Conservation (phyloP, 2,329 filamentous ascomycete genomes). For the Fusarium citri region DNA sequence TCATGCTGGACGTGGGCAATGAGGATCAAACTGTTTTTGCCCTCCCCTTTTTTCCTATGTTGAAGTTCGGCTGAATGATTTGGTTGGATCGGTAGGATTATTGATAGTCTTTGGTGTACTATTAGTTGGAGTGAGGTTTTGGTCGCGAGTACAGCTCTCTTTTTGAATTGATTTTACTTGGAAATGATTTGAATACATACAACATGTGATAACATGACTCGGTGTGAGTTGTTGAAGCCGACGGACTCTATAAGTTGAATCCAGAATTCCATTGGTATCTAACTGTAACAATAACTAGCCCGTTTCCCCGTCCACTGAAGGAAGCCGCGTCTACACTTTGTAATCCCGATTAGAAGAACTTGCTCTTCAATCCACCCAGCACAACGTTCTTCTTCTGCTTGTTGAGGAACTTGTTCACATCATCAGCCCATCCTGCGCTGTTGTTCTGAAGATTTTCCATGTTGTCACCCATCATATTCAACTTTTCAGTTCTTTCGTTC, state of each 20-base stretch:
- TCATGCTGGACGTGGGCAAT: neutral
- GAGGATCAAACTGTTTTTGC: neutral
- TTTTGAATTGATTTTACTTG: neutral
- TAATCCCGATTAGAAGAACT: constrained; percentile 57
- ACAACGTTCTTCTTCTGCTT: constrained; percentile 90
- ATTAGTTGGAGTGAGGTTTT: neutral
- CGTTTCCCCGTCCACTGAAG: neutral
- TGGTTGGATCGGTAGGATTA: neutral
- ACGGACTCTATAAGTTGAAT: neutral
- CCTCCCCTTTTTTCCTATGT: neutral
- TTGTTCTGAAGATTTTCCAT: constrained; percentile 86
- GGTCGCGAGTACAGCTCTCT: neutral
- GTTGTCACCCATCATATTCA: constrained; percentile 83
- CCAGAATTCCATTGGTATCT: constrained; percentile 26
- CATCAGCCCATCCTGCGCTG: constrained; percentile 85
- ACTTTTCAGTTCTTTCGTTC: constrained; percentile 88
- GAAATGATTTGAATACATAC: neutral
- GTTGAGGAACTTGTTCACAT: constrained; percentile 86
- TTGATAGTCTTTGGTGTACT: neutral
- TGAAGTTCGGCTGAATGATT: neutral
- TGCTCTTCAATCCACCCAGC: constrained; percentile 74
- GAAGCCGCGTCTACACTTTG: neutral
- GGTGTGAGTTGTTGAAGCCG: neutral
- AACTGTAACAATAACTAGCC: constrained; percentile 7
- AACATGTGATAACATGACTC: neutral